Conservation (phyloP, 2,329 filamentous ascomycete species). For the Triangularia verruculosa region DNA sequence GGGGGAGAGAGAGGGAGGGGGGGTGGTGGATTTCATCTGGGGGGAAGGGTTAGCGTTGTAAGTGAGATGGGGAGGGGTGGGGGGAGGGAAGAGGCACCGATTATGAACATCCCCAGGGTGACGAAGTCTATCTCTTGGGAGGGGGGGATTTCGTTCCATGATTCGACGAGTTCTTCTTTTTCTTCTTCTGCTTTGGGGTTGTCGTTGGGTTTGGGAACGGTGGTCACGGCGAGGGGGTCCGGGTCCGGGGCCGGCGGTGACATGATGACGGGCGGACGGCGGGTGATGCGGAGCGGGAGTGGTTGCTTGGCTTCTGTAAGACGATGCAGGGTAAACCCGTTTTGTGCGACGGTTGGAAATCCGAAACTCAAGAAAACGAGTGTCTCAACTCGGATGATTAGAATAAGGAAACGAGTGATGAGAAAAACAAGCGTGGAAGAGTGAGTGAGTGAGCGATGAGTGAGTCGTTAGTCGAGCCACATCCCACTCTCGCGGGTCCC, state of each 20-base stretch:
- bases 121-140: constrained; percentile 59
- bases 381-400: too few species aligned
- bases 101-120: constrained; percentile 71
- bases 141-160: neutral
- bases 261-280: neutral
- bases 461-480: neutral
- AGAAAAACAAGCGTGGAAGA: neutral
- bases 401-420: neutral
- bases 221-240: neutral
- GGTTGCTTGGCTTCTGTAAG: neutral
- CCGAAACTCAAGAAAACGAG: neutral
- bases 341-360: too few species aligned
- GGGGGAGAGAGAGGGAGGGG: constrained; percentile 62
- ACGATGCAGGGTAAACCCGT: neutral
- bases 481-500: neutral
- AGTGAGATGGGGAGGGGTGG: neutral
- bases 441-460: neutral
- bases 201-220: too few species aligned
- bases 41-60: neutral
- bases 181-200: neutral
- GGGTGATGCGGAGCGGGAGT: neutral
- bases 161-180: neutral
- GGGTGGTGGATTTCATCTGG: constrained; percentile 84
- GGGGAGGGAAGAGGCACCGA: constrained; percentile 47
- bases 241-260: neutral